Evolutionary conservation across 176 grass and related monocot species (phyloP).

Genomic region (Musa beccarii): DNA sequence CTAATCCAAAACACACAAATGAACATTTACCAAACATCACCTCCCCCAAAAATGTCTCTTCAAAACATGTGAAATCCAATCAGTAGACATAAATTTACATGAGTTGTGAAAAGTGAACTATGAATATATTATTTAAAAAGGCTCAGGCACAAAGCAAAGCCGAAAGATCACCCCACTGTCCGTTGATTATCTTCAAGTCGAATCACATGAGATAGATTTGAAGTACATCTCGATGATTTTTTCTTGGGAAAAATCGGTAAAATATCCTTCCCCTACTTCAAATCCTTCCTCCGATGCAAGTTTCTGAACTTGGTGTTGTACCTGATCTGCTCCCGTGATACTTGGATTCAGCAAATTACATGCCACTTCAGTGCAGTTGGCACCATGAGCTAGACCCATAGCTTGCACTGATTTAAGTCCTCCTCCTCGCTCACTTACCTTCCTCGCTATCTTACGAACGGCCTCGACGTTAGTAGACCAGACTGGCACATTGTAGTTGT

Average conservation of each 20-base stretch:
- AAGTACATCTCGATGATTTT: conserved; percentile 38
- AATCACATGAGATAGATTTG: background rate
- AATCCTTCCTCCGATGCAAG: conserved; percentile 37
- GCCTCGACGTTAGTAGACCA: conserved; percentile 29
- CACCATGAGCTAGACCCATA: conserved; percentile 45
- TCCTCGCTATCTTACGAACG: conserved; percentile 37
- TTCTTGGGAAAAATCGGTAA: conserved; percentile 51
- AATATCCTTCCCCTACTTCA: conserved; percentile 48
- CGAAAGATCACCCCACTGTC: too few species aligned
- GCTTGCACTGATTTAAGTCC: conserved; percentile 66
- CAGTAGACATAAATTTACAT: too few species aligned
- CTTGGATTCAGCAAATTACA: conserved; percentile 61
- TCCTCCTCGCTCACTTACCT: conserved; percentile 60
- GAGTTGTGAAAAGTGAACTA: too few species aligned
- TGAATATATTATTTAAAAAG: too few species aligned
- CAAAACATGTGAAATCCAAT: too few species aligned
- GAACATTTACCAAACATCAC: too few species aligned
- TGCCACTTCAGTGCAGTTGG: conserved; percentile 45
- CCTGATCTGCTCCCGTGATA: conserved; percentile 28
- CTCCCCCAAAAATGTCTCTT: too few species aligned
- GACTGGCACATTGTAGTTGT: conserved; percentile 73
- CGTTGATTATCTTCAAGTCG: too few species aligned
- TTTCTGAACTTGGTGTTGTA: conserved; percentile 37
- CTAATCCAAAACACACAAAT: too few species aligned
- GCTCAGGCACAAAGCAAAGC: too few species aligned